Conservation (phyloP, 768 basidiomycete species). For the Hericium coralloides region DNA sequence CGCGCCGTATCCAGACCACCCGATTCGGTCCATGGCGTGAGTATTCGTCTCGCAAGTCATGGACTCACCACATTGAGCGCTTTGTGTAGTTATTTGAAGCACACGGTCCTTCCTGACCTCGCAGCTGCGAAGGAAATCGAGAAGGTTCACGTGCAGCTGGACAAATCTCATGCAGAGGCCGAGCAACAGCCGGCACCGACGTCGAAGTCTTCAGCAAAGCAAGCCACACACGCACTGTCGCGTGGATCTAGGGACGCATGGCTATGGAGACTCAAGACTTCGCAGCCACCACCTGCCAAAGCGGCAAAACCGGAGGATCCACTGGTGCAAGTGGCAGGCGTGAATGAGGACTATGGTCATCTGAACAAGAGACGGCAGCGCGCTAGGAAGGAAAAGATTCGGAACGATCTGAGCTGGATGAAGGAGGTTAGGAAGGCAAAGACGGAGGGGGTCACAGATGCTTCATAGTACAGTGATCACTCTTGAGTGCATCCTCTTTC, state of each 20-base stretch:
- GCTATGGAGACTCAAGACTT: slow-evolving; percentile 27
- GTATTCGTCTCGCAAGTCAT: slow-evolving; percentile 8
- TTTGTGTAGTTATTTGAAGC: slow-evolving; percentile 47
- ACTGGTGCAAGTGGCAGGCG: slow-evolving; percentile 34
- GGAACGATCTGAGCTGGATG: slow-evolving; percentile 32
- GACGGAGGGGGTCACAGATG: neutral
- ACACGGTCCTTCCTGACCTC: slow-evolving; percentile 38
- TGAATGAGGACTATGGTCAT: slow-evolving; percentile 44
- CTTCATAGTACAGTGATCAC: neutral
- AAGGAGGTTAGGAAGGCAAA: slow-evolving; percentile 23
- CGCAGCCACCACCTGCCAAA: neutral
- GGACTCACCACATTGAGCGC: neutral
- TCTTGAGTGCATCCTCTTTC: too few species aligned
- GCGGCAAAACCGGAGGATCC: slow-evolving; percentile 3
- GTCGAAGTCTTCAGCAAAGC: slow-evolving; percentile 6
- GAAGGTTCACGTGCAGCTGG: slow-evolving; percentile 29
- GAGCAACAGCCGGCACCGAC: slow-evolving; percentile 15
- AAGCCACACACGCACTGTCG: slow-evolving; percentile 13
- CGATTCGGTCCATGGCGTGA: slow-evolving; percentile 47
- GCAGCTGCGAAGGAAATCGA: slow-evolving; percentile 32
- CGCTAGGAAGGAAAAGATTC: slow-evolving; percentile 37
- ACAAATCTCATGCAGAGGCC: slow-evolving; percentile 21
- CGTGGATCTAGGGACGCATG: slow-evolving; percentile 25
- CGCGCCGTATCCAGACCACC: slow-evolving; percentile 32
- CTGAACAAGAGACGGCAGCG: slow-evolving; percentile 46